Percentiles rank a stretch among this genome's conserved stretches.
Evolutionary conservation across 768 basidiomycete species (phyloP).

Genomic region (Calocybe indica): DNA sequence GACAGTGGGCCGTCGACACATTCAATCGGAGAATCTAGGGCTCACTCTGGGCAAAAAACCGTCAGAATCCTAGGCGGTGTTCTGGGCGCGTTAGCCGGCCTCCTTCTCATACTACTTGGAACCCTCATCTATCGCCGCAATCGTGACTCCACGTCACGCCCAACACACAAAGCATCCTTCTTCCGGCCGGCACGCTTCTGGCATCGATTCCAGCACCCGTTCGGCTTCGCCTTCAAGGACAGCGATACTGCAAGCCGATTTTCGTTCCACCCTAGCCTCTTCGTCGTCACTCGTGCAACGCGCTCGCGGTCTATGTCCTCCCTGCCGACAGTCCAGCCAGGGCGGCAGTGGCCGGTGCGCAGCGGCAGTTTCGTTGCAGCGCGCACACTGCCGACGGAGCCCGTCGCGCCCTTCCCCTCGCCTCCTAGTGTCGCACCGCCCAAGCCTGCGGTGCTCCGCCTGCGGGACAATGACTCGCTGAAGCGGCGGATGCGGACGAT

Average conservation of each 20-base stretch:
- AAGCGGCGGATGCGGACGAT: no score
- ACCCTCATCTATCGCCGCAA: conserved; percentile 14
- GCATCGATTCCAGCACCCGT: background rate
- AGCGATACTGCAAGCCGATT: conserved; percentile 6
- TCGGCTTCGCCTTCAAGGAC: background rate
- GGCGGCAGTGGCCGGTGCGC: no score
- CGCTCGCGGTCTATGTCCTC: background rate
- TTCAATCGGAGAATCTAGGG: background rate
- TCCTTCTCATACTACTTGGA: conserved; percentile 16
- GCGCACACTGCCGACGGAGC: no score
- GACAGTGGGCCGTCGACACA: background rate
- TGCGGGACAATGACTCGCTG: no score
- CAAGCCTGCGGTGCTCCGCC: no score
- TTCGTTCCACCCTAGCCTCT: conserved; percentile 23
- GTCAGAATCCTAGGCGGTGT: conserved; percentile 22
- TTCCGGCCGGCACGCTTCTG: background rate
- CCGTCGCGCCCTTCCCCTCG: no score
- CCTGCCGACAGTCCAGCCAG: no score
- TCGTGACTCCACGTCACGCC: background rate
- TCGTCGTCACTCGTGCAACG: conserved; percentile 13
- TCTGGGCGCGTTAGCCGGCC: conserved; percentile 16
- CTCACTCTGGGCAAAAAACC: background rate
- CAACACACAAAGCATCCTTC: no score
- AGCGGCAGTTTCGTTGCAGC: no score
- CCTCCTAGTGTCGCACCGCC: no score